A percentile compares a stretch with the other conserved stretches of the same genome.
Evolutionary conservation across 352 stramenopile species (phyloP).

Genomic region (Phytophthora sojae): DNA sequence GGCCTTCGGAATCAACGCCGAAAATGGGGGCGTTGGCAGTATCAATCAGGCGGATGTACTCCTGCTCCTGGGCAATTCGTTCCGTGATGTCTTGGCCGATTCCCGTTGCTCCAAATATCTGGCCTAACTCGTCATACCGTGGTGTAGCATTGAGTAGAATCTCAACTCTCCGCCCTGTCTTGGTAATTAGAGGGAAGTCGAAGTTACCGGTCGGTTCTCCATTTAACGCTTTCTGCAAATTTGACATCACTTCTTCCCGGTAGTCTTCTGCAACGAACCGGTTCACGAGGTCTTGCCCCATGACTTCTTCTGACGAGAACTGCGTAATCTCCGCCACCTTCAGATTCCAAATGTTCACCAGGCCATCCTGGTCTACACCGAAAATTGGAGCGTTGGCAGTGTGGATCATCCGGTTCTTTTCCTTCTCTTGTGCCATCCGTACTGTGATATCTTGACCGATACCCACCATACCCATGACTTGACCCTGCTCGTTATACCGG

Average conservation of each 20-base stretch:
- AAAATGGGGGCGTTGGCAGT: conserved; percentile 70
- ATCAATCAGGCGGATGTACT: conserved; percentile 63
- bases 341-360: conserved; percentile 80
- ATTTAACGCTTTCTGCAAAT: conserved; percentile 33
- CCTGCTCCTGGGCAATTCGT: conserved; percentile 62
- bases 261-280: conserved; percentile 69
- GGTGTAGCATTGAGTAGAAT: conserved; percentile 54
- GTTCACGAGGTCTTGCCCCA: conserved; percentile 60
- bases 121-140: conserved; percentile 39
- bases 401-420: conserved; percentile 21
- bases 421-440: conserved; percentile 20
- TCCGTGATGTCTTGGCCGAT: conserved; percentile 65
- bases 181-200: conserved; percentile 62
- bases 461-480: conserved; percentile 22
- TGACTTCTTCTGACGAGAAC: conserved; percentile 79
- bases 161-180: conserved; percentile 35
- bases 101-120: conserved; percentile 49
- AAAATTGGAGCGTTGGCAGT: conserved; percentile 50
- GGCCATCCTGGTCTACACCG: conserved; percentile 64
- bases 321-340: conserved; percentile 80
- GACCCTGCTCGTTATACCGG: conserved; percentile 20
- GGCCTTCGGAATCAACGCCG: conserved; percentile 53
- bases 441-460: conserved; percentile 21
- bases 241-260: conserved; percentile 22
- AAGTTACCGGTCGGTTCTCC: conserved; percentile 12